A percentile compares a stretch with the other conserved stretches of the same genome.
Conservation (phyloP, 2,329 filamentous ascomycete genomes). For the Talaromyces sp. region DNA sequence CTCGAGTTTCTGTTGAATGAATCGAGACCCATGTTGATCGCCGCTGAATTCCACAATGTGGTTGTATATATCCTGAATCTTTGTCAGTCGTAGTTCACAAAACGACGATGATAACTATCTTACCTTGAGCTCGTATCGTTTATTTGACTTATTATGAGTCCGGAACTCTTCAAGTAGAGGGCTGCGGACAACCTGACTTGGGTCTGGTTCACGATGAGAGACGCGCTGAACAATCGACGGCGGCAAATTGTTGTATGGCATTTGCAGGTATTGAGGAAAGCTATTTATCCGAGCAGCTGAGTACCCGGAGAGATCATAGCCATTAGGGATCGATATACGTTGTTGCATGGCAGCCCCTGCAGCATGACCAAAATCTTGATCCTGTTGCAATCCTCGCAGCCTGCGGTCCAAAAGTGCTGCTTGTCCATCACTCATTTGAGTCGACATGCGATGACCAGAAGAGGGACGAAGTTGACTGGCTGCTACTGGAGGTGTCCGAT, state of each 20-base stretch:
- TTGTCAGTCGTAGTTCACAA: not conserved
- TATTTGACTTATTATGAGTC: conserved; percentile 65
- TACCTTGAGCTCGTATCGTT: conserved; percentile 75
- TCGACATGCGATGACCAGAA: conserved; percentile 40
- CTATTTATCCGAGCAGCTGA: conserved; percentile 32
- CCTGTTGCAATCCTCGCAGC: conserved; percentile 46
- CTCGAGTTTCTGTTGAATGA: conserved; percentile 90
- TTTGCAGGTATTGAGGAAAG: conserved; percentile 37
- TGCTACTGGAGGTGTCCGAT: conserved; percentile 41
- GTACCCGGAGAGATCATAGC: conserved; percentile 34
- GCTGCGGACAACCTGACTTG: conserved; percentile 63
- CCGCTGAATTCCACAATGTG: conserved; percentile 93
- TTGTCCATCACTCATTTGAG: conserved; percentile 40
- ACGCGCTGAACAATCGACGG: conserved; percentile 39
- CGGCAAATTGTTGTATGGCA: conserved; percentile 28
- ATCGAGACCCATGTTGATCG: conserved; percentile 91
- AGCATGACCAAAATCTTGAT: conserved; percentile 33
- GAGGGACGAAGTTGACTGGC: conserved; percentile 42
- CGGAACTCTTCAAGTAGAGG: conserved; percentile 76
- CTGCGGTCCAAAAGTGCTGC: conserved; percentile 48
- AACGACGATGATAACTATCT: not conserved
- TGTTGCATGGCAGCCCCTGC: conserved; percentile 27
- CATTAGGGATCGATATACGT: conserved; percentile 29
- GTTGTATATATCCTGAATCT: conserved; percentile 68
- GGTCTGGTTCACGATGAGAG: conserved; percentile 56